Evolutionary conservation across 2,329 filamentous ascomycete genomes (phyloP).

Genomic region (Trichoderma pleuroti): DNA sequence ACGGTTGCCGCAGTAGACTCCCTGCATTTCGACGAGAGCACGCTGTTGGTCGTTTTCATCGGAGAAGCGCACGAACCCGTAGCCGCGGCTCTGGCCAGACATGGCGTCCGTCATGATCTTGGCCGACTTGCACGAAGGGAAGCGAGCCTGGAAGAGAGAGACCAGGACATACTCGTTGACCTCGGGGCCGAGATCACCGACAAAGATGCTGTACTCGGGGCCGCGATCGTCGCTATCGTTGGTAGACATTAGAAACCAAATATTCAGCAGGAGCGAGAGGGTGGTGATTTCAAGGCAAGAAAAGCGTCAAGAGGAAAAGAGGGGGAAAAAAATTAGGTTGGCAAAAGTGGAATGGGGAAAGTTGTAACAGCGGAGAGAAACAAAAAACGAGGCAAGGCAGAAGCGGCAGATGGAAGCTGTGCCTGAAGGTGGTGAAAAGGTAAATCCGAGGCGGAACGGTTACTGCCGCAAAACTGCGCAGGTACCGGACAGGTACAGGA

Average conservation of each 20-base stretch:
- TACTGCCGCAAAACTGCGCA: slow-evolving; percentile 9
- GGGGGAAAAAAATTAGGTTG: neutral
- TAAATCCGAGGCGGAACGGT: slow-evolving; percentile 14
- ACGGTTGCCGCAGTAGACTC: slow-evolving; percentile 96
- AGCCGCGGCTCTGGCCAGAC: slow-evolving; percentile 94
- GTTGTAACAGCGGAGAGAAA: neutral
- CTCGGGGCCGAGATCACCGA: slow-evolving; percentile 94
- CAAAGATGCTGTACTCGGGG: slow-evolving; percentile 95
- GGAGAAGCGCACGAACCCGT: slow-evolving; percentile 96
- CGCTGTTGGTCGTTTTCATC: slow-evolving; percentile 95
- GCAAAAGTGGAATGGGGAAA: neutral
- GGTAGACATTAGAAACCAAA: slow-evolving; percentile 11
- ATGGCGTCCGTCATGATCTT: slow-evolving; percentile 99
- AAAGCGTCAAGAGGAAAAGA: neutral
- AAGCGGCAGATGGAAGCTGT: neutral
- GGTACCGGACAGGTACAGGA: slow-evolving; percentile 2
- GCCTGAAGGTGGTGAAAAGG: slow-evolving; percentile 11
- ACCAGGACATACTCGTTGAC: slow-evolving; percentile 98
- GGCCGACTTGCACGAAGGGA: slow-evolving; percentile 95
- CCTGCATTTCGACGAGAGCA: slow-evolving; percentile 96
- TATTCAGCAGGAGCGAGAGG: neutral
- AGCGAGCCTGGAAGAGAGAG: slow-evolving; percentile 93
- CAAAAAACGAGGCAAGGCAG: neutral
- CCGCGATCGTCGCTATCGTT: slow-evolving; percentile 80
- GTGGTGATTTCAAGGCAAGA: neutral